A percentile compares a stretch with the other conserved stretches of the same genome.
Evolutionary conservation across 179 eudicot species (phyloP).

Genomic region (Beta macrorhiza): DNA sequence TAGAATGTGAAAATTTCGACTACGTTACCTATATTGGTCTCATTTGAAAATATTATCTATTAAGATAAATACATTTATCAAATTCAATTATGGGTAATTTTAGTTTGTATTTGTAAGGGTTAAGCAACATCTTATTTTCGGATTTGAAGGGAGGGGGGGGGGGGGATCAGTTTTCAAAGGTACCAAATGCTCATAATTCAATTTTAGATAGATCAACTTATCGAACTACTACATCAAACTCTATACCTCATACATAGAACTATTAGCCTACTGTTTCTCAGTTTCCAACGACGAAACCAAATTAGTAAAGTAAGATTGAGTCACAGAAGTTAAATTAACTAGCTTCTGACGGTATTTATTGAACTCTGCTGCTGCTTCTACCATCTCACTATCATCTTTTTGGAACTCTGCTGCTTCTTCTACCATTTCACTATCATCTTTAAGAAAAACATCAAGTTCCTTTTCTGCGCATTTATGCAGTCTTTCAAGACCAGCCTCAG

Average conservation of each 20-base stretch:
- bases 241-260: not conserved
- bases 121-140: no score
- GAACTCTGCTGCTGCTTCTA: not conserved
- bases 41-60: no score
- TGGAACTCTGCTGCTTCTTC: not conserved
- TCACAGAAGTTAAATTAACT: not conserved
- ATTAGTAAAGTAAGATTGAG: constrained; percentile 1
- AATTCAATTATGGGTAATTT: no score
- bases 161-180: no score
- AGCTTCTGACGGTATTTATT: not conserved
- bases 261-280: not conserved
- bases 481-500: not conserved
- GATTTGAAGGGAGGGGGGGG: no score
- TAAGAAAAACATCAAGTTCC: not conserved
- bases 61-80: no score
- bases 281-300: constrained; percentile 4
- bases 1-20: no score
- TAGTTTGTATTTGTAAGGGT: no score
- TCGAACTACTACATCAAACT: not conserved
- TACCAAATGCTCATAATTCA: no score
- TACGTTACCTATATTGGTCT: no score
- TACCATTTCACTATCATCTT: not conserved
- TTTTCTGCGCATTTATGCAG: not conserved
- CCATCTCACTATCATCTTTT: no score
- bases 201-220: no score